These are phyloP conservation scores for Avena insularis DNA, from an alignment of 176 grass and related monocot species.

Conservation along the genomic window DNA sequence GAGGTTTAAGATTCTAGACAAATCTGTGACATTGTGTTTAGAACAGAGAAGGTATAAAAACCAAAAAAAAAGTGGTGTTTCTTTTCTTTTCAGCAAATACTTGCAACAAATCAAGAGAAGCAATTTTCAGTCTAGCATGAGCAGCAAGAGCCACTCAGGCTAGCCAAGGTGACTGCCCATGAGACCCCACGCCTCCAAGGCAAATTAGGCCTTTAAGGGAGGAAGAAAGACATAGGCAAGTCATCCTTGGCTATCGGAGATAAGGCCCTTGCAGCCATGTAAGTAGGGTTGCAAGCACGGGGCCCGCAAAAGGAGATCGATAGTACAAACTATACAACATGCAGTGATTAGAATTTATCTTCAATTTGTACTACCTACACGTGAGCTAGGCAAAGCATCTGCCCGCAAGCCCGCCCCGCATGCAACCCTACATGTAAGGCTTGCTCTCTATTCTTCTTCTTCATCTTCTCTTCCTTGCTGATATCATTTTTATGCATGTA, in stretches of 20 bases:
- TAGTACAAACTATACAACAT: too few species aligned
- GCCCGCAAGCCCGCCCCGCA: too few species aligned
- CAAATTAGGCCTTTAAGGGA: not conserved
- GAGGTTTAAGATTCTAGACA: too few species aligned
- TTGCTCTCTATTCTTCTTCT: slow-evolving; percentile 2
- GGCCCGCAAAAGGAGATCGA: too few species aligned
- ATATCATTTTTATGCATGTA: not conserved
- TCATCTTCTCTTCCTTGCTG: not conserved
- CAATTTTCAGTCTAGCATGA: slow-evolving; percentile 41
- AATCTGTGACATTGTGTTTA: too few species aligned
- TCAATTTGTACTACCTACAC: too few species aligned
- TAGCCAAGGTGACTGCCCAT: slow-evolving; percentile 63
- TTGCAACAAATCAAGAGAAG: not conserved
- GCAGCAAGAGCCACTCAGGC: slow-evolving; percentile 37
- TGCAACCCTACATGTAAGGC: slow-evolving; percentile 2
- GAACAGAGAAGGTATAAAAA: not conserved
- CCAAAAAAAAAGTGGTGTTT: not conserved
- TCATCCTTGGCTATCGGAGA: slow-evolving; percentile 51
- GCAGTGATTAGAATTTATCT: too few species aligned
- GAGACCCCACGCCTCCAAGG: slow-evolving; percentile 9
- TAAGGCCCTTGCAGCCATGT: slow-evolving; percentile 39
- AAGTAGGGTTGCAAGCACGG: too few species aligned
- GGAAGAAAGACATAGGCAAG: slow-evolving; percentile 31
- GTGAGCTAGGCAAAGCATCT: too few species aligned
- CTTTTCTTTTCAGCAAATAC: not conserved